Conservation (phyloP, 805 yeast species). For the Pichia nakasei region DNA sequence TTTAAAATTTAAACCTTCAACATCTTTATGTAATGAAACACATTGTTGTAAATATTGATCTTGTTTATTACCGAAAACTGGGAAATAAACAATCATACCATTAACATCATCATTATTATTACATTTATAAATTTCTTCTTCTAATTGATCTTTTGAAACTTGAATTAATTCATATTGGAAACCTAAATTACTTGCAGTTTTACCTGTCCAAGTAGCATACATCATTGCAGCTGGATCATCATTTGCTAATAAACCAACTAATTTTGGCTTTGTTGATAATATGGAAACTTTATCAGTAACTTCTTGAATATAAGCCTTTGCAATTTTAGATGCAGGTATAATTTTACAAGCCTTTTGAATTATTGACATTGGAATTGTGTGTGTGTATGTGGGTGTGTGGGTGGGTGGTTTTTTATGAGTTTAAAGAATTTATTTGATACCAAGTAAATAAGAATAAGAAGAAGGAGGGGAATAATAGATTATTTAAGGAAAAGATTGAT, state of each 20-base stretch:
- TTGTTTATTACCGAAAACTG: constrained; percentile 91
- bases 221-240: constrained; percentile 89
- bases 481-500: too few relatives aligned
- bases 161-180: constrained; percentile 72
- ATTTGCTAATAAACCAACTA: constrained; percentile 90
- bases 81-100: constrained; percentile 96
- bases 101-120: constrained; percentile 67
- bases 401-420: too few relatives aligned
- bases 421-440: too few relatives aligned
- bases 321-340: constrained; percentile 78
- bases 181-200: constrained; percentile 80
- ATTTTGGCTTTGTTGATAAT: constrained; percentile 51
- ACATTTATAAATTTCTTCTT: constrained; percentile 74
- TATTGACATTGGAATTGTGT: too few relatives aligned
- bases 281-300: constrained; percentile 46
- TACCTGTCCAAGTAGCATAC: constrained; percentile 95
- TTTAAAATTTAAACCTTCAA: constrained; percentile 86
- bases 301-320: constrained; percentile 74
- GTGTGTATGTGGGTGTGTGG: too few relatives aligned
- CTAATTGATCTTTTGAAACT: constrained; percentile 72
- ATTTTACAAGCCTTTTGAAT: constrained; percentile 55
- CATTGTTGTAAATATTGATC: constrained; percentile 95
- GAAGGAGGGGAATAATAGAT: too few relatives aligned
- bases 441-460: too few relatives aligned
- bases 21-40: constrained; percentile 86